Conservation (phyloP, 129 eudicot species). For the Pulicaria dysenterica region DNA sequence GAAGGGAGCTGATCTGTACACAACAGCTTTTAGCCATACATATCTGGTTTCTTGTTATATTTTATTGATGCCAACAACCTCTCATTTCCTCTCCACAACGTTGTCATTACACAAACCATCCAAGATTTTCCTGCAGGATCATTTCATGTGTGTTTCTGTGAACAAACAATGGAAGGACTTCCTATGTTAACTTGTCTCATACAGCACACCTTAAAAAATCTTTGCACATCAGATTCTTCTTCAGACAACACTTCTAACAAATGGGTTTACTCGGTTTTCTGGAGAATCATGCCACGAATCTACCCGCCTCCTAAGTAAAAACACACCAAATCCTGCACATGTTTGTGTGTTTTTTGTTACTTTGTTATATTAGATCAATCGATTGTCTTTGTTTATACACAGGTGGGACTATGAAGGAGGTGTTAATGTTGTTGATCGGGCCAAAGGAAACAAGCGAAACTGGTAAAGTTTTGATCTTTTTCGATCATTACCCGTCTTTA, state of each 20-base stretch:
- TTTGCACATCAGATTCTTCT: conserved; percentile 52
- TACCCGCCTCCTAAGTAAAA: conserved; percentile 89
- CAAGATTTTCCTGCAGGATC: conserved; percentile 25
- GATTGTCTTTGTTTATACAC: conserved; percentile 23
- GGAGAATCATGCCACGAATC: conserved; percentile 80
- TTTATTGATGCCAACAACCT: conserved; percentile 24
- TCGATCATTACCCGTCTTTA: background rate
- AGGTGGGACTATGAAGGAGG: conserved; percentile 88
- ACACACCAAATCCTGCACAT: background rate
- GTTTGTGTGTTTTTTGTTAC: background rate
- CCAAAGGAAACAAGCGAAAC: conserved; percentile 77
- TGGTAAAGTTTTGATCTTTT: conserved; percentile 44
- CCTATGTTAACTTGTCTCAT: conserved; percentile 81
- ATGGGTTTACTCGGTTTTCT: conserved; percentile 84
- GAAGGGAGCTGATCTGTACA: no score
- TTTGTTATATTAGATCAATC: background rate
- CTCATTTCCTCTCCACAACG: conserved; percentile 36
- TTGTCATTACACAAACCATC: conserved; percentile 28
- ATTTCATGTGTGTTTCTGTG: conserved; percentile 30
- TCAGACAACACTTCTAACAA: conserved; percentile 44
- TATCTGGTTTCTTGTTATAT: no score
- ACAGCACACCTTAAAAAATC: conserved; percentile 79
- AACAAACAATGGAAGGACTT: conserved; percentile 74
- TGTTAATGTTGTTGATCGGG: conserved; percentile 58
- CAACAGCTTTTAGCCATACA: no score